Evolutionary conservation across 2,329 filamentous ascomycete species (phyloP), one percentile per base, ranked within the genome.

Genomic region (Fusarium chaquense): DNA sequence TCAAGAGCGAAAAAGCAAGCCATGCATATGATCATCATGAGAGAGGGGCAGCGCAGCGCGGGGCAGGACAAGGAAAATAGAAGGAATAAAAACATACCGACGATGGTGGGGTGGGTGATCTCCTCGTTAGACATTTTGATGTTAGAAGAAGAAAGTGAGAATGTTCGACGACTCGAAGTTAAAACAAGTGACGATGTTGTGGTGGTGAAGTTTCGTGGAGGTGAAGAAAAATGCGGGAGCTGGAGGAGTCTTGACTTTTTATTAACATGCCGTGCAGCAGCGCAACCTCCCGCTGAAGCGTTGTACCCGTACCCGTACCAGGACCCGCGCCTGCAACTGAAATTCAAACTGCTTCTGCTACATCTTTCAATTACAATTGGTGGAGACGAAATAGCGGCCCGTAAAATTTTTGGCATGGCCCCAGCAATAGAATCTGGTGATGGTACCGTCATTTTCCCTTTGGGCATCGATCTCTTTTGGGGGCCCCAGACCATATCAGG

Each of bases 71-170:
- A 47, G 53, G n/a, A 38, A 36, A 24, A 32, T 44, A 43, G 41
- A 38, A 43, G 45, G 28, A 47, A 63, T 63, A 65, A 62, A 47
- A 64, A 78, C 81, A 73, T 84, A 91, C 90, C 89, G 84, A 92
- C 87, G 85, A 93, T 93, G 79, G 91, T 93, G 80, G 89, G 88
- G 86, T 93, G 91, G 73, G 86, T 87, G 81, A 92, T 88, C 78
- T 92, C 87, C 81, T 84, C 83, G 52, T 66, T 53, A 67, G 77
- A 74, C 90, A 93, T 93, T 77, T 77, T 88, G 80, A 30, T 22
- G 24, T 53, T 61, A 33, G 58, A 74, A 58, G 58, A 66, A 44
- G 36, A 32, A 44, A 53, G 20, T 51, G 46, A 44, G 53, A 49
- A 44, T 33, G 59, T 54, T 53, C 35, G 40, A 33, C 36, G 35